Conservation (phyloP, 768 basidiomycete genomes). For the Sporobolomyces pararoseus region DNA sequence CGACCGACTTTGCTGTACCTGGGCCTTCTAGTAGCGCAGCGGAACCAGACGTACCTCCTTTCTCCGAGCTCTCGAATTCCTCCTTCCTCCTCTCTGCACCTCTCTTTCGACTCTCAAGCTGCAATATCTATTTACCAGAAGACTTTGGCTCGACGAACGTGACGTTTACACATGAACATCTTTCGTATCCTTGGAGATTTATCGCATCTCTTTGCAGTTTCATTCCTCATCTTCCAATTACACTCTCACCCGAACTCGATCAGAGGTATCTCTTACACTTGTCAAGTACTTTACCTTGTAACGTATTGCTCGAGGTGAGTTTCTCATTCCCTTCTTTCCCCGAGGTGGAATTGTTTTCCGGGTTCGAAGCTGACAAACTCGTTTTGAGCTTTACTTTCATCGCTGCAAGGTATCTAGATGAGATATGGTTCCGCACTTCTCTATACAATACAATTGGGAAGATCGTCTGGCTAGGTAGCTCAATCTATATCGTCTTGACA, state of each 20-base stretch:
- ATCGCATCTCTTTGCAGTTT: slow-evolving; percentile 53
- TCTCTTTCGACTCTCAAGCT: too few relatives aligned
- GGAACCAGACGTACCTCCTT: too few relatives aligned
- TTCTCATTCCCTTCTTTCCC: not conserved
- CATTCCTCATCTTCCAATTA: slow-evolving; percentile 54
- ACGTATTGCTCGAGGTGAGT: slow-evolving; percentile 73
- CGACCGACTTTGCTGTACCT: too few relatives aligned
- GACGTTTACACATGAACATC: slow-evolving; percentile 37
- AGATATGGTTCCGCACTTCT: slow-evolving; percentile 73
- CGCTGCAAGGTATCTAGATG: slow-evolving; percentile 66
- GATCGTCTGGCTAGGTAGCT: too few relatives aligned
- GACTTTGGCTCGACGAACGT: too few relatives aligned
- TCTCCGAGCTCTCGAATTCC: too few relatives aligned
- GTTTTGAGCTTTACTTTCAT: too few relatives aligned
- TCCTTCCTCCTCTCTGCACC: too few relatives aligned
- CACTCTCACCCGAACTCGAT: slow-evolving; percentile 50
- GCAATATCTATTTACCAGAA: too few relatives aligned
- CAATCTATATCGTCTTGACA: too few relatives aligned
- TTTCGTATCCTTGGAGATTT: slow-evolving; percentile 53
- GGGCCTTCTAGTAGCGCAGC: too few relatives aligned
- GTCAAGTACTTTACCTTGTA: slow-evolving; percentile 81
- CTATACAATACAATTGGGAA: slow-evolving; percentile 94
- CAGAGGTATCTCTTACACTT: slow-evolving; percentile 91
- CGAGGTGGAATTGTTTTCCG: not conserved
- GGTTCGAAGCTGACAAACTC: not conserved